Evolutionary conservation across 768 basidiomycete species (phyloP), one percentile per base, ranked within the genome.

Genomic region (Rhizopogon vinicolor): DNA sequence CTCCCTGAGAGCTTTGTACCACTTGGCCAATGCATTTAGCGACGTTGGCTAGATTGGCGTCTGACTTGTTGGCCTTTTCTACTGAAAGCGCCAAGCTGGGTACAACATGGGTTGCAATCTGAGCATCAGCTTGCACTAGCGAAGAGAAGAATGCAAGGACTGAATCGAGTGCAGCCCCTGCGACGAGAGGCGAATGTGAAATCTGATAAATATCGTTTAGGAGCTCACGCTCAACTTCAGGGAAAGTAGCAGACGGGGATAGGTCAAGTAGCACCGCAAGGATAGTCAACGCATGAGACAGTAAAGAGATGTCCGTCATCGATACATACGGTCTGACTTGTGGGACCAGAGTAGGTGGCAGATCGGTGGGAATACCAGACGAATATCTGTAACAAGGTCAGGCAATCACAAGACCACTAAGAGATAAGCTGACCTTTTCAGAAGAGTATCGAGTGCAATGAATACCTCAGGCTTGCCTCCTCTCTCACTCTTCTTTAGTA

Each of bases 11-110:
- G 58, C 82, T 84, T 65, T 76, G 83, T 22, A 95, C 89, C 57
- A 96, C 85, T 54, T 87, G 84, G 0, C 90, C 93, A 14, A 98
- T 77, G 59, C 89, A 93, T 64, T 85, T 88, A 35, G 94, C 91
- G 13, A 93, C 87, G 59, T 93, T 96, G 3, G 78, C 70, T 16
- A 81, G 74, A 58, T 76, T 84, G 33, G 67, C 72, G 8, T 87
- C 84, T 0, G 70, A 65, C 60, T 80, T 86, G 0, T 79, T 73
- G 1, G 83, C 81, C 65, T 85, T 91, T 62, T 89, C 84, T 2
- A 83, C 78, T 0, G 80, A 68, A 35, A 80, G 77, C 22, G 87
- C 85, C 44, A 97, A 75, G 62, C 82, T 86, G 0, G 87, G 89
- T 8, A 95, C 85, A 14, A 95, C 73, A 60, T 92, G 88, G 0